Percentiles rank a stretch among this genome's conserved stretches.
These are phyloP conservation scores for Puccinia coronata DNA, from an alignment of 1,284 basidiomycete species.

Conservation along the genomic window DNA sequence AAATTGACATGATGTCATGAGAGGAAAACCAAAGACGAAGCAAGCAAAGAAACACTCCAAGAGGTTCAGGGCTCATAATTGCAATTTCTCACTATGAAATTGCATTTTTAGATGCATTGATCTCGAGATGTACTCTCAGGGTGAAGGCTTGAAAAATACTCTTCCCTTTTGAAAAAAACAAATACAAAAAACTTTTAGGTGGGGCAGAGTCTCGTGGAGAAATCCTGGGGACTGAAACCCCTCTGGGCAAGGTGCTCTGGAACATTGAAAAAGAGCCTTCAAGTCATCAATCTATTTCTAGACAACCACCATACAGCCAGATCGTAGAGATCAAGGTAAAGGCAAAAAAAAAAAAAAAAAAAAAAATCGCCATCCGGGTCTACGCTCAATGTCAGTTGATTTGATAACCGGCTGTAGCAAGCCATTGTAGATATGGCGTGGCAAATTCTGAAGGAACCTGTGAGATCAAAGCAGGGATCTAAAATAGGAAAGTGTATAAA, in stretches of 20 bases:
- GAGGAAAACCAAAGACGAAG: too few species aligned
- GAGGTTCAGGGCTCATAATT: too few species aligned
- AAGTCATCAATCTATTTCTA: neutral
- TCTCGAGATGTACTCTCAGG: too few species aligned
- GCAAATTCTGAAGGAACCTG: slow-evolving; percentile 43
- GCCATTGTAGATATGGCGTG: slow-evolving; percentile 49
- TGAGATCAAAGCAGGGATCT: slow-evolving; percentile 48
- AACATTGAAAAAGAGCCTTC: neutral
- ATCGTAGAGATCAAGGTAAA: neutral
- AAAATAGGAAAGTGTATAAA: neutral
- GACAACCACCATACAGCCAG: neutral
- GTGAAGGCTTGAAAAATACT: too few species aligned
- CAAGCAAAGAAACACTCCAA: too few species aligned
- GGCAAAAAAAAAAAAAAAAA: neutral
- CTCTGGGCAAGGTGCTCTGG: neutral
- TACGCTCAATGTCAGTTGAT: slow-evolving; percentile 24
- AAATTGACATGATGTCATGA: too few species aligned
- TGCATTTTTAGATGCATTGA: too few species aligned
- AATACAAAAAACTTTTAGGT: too few species aligned
- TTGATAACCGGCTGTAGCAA: slow-evolving; percentile 48
- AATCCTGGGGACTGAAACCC: neutral
- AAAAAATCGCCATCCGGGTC: neutral
- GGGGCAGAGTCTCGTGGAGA: too few species aligned
- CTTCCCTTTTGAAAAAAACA: too few species aligned
- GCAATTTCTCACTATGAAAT: too few species aligned